phyloP scores from a whole-genome alignment of 495 filamentous ascomycete genomes.

The Tuber microsphaerosporum region DNA sequence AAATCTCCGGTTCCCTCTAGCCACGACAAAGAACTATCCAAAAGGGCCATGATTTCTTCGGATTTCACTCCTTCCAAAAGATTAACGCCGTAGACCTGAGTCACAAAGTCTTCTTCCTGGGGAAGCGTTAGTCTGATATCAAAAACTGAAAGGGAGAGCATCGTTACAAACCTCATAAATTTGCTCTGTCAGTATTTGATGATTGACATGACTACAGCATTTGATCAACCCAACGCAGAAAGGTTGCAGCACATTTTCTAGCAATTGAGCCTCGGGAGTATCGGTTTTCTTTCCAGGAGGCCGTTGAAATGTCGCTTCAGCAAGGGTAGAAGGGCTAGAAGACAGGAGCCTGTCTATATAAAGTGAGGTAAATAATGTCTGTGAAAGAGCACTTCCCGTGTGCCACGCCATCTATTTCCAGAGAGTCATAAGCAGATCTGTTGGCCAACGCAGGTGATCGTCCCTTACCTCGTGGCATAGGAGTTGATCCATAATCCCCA shows the following conservation, averaged over 20 bases:
- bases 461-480: slow-evolving; percentile 72
- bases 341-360: slow-evolving; percentile 81
- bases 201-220: slow-evolving; percentile 70
- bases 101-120: slow-evolving; percentile 93
- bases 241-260: slow-evolving; percentile 64
- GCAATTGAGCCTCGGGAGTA: slow-evolving; percentile 47
- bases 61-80: slow-evolving; percentile 60
- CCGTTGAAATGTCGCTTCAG: slow-evolving; percentile 51
- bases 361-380: slow-evolving; percentile 88
- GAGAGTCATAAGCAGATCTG: slow-evolving; percentile 16
- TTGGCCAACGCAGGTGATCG: background rate
- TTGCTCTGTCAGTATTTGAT: slow-evolving; percentile 64
- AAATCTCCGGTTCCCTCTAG: slow-evolving; percentile 47
- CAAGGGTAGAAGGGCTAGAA: slow-evolving; percentile 57
- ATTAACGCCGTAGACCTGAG: slow-evolving; percentile 74
- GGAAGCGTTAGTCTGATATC: slow-evolving; percentile 35
- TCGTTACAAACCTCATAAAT: slow-evolving; percentile 68
- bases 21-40: slow-evolving; percentile 55
- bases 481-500: slow-evolving; percentile 91
- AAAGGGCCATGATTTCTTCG: slow-evolving; percentile 52
- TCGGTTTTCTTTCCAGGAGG: slow-evolving; percentile 48
- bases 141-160: slow-evolving; percentile 1
- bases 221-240: slow-evolving; percentile 84
- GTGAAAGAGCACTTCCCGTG: slow-evolving; percentile 84
- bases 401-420: slow-evolving; percentile 84